Evolutionary conservation across 192 early-diverging fungal species (phyloP).

Genomic region (Funneliformis mosseae): DNA sequence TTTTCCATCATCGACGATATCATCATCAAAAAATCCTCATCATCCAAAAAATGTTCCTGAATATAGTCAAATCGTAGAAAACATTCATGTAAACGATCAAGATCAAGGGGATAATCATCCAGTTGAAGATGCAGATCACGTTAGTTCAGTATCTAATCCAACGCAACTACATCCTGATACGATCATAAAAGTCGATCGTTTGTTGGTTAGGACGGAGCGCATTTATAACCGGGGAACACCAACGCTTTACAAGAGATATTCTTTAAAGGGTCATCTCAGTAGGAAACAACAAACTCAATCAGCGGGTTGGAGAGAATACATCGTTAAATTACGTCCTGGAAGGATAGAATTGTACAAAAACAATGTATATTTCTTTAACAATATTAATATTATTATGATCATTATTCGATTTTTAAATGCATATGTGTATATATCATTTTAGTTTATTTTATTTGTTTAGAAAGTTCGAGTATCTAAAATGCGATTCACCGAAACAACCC

Average conservation of each 20-base stretch:
- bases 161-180: background rate
- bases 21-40: no score
- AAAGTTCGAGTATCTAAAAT: constrained; percentile 36
- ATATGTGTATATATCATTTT: background rate
- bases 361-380: background rate
- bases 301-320: constrained; percentile 26
- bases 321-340: background rate
- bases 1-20: no score
- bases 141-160: background rate
- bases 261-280: background rate
- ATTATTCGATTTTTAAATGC: background rate
- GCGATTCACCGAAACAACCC: constrained; percentile 25
- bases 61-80: background rate
- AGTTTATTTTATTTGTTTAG: constrained; percentile 26
- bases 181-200: constrained; percentile 13
- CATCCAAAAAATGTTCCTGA: no score
- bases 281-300: background rate
- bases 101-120: background rate
- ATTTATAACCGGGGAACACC: background rate
- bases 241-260: background rate
- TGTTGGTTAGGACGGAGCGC: constrained; percentile 8
- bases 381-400: background rate
- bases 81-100: background rate
- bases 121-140: background rate
- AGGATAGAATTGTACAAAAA: constrained; percentile 2